A percentile compares a stretch with the other conserved stretches of the same genome.
phyloP scores from a whole-genome alignment of 192 early-diverging fungal species.

The Radiomyces spectabilis region DNA sequence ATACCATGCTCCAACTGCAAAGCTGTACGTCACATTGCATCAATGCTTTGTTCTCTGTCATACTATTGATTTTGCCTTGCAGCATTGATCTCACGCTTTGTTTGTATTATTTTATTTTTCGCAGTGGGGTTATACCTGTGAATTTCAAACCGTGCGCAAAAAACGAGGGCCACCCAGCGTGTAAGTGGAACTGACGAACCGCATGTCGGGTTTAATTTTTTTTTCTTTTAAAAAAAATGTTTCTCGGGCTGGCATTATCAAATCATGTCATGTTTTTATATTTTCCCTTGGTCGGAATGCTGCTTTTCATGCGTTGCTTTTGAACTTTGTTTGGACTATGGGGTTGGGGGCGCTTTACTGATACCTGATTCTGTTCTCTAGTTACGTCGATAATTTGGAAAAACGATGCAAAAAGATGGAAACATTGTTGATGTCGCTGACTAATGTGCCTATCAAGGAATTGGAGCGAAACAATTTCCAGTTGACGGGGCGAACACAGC shows the following conservation, averaged over 20 bases:
- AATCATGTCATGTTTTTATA: not conserved
- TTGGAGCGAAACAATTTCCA: conserved; percentile 14
- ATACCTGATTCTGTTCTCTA: no score
- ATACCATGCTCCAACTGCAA: conserved; percentile 29
- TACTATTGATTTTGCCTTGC: not conserved
- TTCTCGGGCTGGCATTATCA: not conserved
- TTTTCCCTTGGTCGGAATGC: no score
- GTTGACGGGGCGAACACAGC: no score
- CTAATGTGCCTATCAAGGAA: conserved; percentile 16
- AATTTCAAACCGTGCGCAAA: conserved; percentile 20
- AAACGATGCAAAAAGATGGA: conserved; percentile 27
- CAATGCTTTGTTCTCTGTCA: not conserved
- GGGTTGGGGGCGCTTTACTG: no score
- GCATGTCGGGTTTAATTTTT: no score
- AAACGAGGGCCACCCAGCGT: conserved; percentile 26
- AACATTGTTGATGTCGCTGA: conserved; percentile 10
- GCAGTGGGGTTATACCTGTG: conserved; percentile 23
- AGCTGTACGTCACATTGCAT: not conserved
- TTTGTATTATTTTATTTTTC: not conserved
- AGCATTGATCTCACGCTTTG: no score
- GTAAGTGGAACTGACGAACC: no score
- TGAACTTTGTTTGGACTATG: no score
- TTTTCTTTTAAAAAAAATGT: no score
- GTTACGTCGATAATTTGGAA: conserved; percentile 16
- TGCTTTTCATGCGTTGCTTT: no score